Conservation (phyloP, 2,329 filamentous ascomycete species). For the Trichoderma sp. region DNA sequence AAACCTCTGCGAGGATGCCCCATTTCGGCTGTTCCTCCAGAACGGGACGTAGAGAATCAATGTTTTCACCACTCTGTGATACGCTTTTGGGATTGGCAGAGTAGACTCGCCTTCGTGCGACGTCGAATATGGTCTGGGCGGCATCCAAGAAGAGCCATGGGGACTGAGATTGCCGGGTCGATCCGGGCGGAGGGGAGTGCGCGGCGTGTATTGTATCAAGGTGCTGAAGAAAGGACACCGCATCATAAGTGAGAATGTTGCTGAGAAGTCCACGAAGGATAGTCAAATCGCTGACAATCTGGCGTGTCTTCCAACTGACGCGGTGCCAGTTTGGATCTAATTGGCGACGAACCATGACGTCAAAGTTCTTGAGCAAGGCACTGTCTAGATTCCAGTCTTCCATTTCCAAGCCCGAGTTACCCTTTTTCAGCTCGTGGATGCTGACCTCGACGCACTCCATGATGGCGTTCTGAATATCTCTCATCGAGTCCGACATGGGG, state of each 20-base stretch:
- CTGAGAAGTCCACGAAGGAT: conserved; percentile 81
- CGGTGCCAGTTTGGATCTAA: conserved; percentile 97
- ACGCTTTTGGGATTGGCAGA: conserved; percentile 61
- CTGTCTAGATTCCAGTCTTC: conserved; percentile 96
- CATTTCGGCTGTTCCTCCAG: conserved; percentile 96
- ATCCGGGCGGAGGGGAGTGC: conserved; percentile 83
- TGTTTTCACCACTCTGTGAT: conserved; percentile 41
- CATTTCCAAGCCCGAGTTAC: conserved; percentile 86
- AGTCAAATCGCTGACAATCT: conserved; percentile 87
- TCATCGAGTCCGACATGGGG: conserved; percentile 93
- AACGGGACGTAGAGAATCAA: conserved; percentile 70
- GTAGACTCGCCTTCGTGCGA: conserved; percentile 85
- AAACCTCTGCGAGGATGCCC: conserved; percentile 80
- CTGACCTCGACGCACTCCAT: conserved; percentile 95
- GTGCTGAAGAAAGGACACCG: conserved; percentile 87
- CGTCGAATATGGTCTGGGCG: conserved; percentile 89
- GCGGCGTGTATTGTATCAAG: conserved; percentile 91
- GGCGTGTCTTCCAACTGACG: conserved; percentile 89
- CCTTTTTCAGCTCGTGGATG: conserved; percentile 89
- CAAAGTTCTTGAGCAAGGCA: conserved; percentile 88
- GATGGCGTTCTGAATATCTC: conserved; percentile 87
- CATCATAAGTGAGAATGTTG: conserved; percentile 79
- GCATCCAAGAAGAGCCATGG: conserved; percentile 97
- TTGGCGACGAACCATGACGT: conserved; percentile 81
- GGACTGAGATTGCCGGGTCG: conserved; percentile 82